phyloP scores from a whole-genome alignment of 306 rosid species.

The Psophocarpus tetragonolobus region DNA sequence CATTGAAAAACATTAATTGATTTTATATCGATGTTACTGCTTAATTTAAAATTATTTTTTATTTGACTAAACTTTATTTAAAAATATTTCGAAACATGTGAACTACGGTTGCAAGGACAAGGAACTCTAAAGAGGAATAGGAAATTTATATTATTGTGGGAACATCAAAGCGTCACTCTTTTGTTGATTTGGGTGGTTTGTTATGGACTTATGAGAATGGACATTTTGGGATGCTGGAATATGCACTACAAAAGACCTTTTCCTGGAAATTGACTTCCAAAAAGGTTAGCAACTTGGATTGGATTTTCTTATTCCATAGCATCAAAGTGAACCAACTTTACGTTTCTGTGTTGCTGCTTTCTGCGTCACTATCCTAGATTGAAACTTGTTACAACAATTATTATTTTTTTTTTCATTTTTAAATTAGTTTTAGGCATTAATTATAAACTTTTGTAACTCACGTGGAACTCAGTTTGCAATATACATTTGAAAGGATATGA shows the following conservation, averaged over 20 bases:
- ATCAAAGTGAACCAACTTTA: slow-evolving; percentile 18
- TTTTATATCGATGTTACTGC: not conserved
- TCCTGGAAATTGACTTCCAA: not conserved
- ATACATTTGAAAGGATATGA: no score
- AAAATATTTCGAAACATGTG: not conserved
- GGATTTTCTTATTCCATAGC: slow-evolving; percentile 14
- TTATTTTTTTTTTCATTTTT: no score
- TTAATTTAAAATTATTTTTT: not conserved
- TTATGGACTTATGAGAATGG: not conserved
- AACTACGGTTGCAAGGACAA: not conserved
- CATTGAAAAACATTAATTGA: not conserved
- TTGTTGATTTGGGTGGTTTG: slow-evolving; percentile 2
- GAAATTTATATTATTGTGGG: not conserved
- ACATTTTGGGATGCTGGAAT: slow-evolving; percentile 44
- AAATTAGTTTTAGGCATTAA: no score
- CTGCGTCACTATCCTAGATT: slow-evolving; percentile 15
- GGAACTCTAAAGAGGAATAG: not conserved
- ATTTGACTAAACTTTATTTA: not conserved
- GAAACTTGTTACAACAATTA: not conserved
- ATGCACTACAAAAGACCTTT: slow-evolving; percentile 38
- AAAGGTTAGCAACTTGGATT: slow-evolving; percentile 37
- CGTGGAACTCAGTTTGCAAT: no score
- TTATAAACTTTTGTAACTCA: no score
- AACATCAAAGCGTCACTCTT: not conserved
- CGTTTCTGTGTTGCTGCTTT: not conserved